Evolutionary conservation across 805 yeast species (phyloP), one percentile per base, ranked within the genome.

Genomic region (Sugiyamaella mastotermitis): DNA sequence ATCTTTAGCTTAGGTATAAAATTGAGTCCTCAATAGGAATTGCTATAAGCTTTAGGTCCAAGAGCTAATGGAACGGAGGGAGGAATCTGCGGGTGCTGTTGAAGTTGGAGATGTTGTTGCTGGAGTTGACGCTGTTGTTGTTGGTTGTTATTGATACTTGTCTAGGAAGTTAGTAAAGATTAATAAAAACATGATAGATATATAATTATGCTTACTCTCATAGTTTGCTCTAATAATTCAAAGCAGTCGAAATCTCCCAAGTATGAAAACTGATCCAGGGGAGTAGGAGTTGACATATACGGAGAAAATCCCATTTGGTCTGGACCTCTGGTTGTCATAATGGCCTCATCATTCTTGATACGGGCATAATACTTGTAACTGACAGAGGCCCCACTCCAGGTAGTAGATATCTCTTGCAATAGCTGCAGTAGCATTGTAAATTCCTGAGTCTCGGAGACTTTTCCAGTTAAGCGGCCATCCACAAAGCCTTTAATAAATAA

Each of bases 391-490:
- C 33, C 39, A 15, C 19, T 30, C 39, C 39, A 36, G 11, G 22
- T 17, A 6, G 19, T n/a, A 3, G 39, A 36, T n/a, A 29, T 11
- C 5, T 36, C 26, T 4, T 29, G 23, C 11, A 36, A 16, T 13
- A 18, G 29, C n/a, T 30, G 10, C 29, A 36, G 21, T 5, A 36
- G 28, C 23, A 13, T 36, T 3, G 16, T 21, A 24, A 36, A 36
- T 14, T 36, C 39, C 17, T 15, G 16, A 14, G 33, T 32, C 17
- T 38, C 42, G 11, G 38, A 23, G 31, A 38, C 13, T 10, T 38
- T 15, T 6, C 27, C 33, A 3, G 11, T 11, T 11, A 35, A 18
- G 6, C 16, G 21, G 13, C 21, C 39, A n/a, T 36, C 25, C 3
- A 36, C 18, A 15, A 28, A 14, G 6, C 18, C 24, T 22, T 35